phyloP scores from a whole-genome alignment of 108 stramenopile genomes.

The Nitzschia sp. region DNA sequence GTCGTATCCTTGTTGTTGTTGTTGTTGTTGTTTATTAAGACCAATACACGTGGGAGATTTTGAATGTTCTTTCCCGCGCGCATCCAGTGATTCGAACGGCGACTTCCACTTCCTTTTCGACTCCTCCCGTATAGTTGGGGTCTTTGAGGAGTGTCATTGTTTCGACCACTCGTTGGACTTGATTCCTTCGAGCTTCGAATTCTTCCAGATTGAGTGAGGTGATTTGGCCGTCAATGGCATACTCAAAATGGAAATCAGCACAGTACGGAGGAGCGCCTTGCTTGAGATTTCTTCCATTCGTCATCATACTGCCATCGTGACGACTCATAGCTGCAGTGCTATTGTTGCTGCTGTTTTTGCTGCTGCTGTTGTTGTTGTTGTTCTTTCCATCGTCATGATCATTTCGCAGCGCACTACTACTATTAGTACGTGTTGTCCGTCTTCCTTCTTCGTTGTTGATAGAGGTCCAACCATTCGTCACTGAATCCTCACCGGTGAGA shows the following conservation, averaged over 20 bases:
- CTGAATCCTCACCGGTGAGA: neutral
- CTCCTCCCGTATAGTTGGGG: conserved; percentile 19
- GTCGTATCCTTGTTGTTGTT: too few relatives aligned
- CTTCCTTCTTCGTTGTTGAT: conserved; percentile 25
- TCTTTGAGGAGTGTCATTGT: conserved; percentile 46
- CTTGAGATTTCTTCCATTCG: neutral
- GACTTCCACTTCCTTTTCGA: conserved; percentile 42
- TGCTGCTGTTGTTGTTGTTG: too few relatives aligned
- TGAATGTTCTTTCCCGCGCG: too few relatives aligned
- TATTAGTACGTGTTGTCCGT: neutral
- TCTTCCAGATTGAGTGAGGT: conserved; percentile 16
- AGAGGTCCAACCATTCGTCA: conserved; percentile 27
- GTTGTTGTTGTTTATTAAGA: too few relatives aligned
- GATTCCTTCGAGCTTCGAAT: conserved; percentile 20
- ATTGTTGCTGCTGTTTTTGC: too few relatives aligned
- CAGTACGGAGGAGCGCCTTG: conserved; percentile 20
- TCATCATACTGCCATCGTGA: too few relatives aligned
- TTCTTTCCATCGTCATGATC: too few relatives aligned
- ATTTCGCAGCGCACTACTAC: neutral
- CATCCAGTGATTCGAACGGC: conserved; percentile 52
- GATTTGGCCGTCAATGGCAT: conserved; percentile 45
- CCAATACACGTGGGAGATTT: too few relatives aligned
- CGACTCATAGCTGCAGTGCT: too few relatives aligned
- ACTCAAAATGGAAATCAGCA: conserved; percentile 50
- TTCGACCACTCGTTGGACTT: conserved; percentile 29